Percentiles rank a stretch among this genome's conserved stretches.
Evolutionary conservation across 176 grass and related monocot genomes (phyloP).

Genomic region (Echinochloa phyllopogon): DNA sequence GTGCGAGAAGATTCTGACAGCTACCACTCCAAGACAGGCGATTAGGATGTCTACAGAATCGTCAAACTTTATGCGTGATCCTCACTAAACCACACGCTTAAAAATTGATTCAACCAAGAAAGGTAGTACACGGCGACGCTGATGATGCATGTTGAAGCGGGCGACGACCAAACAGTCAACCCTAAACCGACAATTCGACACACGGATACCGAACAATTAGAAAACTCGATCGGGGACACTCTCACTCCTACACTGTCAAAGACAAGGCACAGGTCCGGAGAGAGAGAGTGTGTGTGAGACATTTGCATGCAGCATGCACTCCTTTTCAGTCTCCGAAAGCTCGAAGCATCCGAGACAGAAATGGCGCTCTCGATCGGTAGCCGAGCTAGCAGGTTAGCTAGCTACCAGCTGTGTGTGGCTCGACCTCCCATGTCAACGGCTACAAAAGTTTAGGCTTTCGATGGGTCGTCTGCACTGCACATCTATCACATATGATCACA

Average conservation of each 20-base stretch:
- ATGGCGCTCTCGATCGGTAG: not conserved
- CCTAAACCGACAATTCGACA: not conserved
- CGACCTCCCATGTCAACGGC: constrained; percentile 46
- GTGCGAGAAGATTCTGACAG: constrained; percentile 18
- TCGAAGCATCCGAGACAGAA: not conserved
- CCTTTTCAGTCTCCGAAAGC: constrained; percentile 22
- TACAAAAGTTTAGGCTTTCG: constrained; percentile 43
- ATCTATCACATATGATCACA: constrained; percentile 31
- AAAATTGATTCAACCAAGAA: not conserved
- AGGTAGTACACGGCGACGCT: not conserved
- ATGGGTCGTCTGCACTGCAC: not conserved
- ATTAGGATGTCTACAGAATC: not conserved
- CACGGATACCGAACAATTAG: not conserved
- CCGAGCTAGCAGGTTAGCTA: too few relatives aligned
- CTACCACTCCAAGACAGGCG: not conserved
- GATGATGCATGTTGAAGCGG: not conserved
- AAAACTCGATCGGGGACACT: not conserved
- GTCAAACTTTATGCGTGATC: not conserved
- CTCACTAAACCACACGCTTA: not conserved
- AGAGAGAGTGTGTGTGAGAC: not conserved
- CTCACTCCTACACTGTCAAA: not conserved
- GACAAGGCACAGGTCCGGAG: not conserved
- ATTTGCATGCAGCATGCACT: not conserved
- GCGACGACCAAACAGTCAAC: not conserved
- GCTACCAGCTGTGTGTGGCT: not conserved